Evolutionary conservation across 164 flowering plant species (phyloP), one percentile per base, ranked within the genome.

Genomic region (Buxus sempervirens): DNA sequence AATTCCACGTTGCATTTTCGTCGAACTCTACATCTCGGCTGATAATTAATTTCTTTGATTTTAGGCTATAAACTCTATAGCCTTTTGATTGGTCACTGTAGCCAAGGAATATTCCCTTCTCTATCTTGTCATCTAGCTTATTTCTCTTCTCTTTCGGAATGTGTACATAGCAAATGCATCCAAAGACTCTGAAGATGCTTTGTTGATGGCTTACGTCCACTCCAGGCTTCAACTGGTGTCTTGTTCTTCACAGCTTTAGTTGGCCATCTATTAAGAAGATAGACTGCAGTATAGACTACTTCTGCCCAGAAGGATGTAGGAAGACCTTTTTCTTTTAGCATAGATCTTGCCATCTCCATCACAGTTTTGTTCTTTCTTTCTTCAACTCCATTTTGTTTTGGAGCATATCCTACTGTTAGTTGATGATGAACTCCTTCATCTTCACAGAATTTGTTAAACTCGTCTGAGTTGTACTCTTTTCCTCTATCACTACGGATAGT

Each of bases 221-320:
- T 5, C 70, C 73, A 75, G 0, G 71, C 73, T 70, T 70, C 74
- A 19, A n/a, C 14, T 6, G 67, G 64, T 9, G 70, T 75, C 19
- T 16, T 1, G 7, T 60, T 48, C 1, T 9, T 0, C 0, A 75
- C 41, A 8, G 53, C 19, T 45, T 32, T 65, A 23, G 69, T 75
- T n/a, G 78, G 67, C 14, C 51, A 36, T 19, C 56, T 5, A 22
- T 68, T 73, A 18, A 53, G 28, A 0, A 70, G 19, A 25, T 24
- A 70, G 0, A 70, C 64, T 8, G 54, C 26, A 9, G 55, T 67
- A 0, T 10, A 48, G 19, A 68, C 26, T 2, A 48, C 65, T 60
- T 68, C 64, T 15, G 20, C 57, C 54, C 49, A 68, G 25, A 68
- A 68, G 0, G 27, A 5, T 24, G 42, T 55, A 24, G 53, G 53